Evolutionary conservation across 805 yeast genomes (phyloP).

Genomic region (Metschnikowia continentalis): DNA sequence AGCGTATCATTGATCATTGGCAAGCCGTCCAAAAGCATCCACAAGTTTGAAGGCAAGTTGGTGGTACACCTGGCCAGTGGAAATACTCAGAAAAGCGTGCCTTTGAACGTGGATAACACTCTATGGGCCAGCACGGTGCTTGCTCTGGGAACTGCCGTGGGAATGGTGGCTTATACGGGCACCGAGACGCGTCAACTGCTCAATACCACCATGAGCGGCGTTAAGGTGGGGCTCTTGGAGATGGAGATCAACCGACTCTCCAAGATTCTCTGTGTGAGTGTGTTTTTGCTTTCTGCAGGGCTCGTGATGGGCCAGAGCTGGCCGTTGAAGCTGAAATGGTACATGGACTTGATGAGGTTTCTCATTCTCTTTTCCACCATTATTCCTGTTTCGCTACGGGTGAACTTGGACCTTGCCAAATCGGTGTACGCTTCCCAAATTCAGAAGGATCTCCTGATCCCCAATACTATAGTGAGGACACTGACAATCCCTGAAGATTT

Average conservation of each 20-base stretch:
- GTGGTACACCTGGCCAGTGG: constrained; percentile 42
- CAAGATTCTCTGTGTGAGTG: constrained; percentile 83
- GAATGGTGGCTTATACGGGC: constrained; percentile 88
- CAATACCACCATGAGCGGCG: constrained; percentile 85
- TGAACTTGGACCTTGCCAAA: constrained; percentile 90
- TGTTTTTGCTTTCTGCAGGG: constrained; percentile 68
- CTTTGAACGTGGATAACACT: constrained; percentile 83
- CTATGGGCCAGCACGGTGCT: constrained; percentile 98
- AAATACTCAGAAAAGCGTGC: constrained; percentile 39
- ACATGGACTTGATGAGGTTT: constrained; percentile 84
- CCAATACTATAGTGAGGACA: constrained; percentile 89
- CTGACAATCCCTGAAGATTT: constrained; percentile 97
- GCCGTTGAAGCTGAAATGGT: constrained; percentile 62
- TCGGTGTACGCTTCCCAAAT: constrained; percentile 94
- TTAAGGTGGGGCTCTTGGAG: constrained; percentile 86
- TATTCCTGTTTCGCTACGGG: constrained; percentile 93
- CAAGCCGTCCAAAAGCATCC: constrained; percentile 83
- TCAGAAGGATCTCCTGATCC: constrained; percentile 77
- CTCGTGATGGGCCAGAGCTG: constrained; percentile 82
- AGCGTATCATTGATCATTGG: constrained; percentile 57
- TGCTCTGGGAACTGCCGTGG: constrained; percentile 90
- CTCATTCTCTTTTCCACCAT: constrained; percentile 89
- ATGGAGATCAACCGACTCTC: constrained; percentile 85
- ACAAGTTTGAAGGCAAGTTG: constrained; percentile 73
- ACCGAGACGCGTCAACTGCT: constrained; percentile 89